Evolutionary conservation across 495 filamentous ascomycete species (phyloP), one percentile per base, ranked within the genome.

Genomic region (Stereocaulon alpinum): DNA sequence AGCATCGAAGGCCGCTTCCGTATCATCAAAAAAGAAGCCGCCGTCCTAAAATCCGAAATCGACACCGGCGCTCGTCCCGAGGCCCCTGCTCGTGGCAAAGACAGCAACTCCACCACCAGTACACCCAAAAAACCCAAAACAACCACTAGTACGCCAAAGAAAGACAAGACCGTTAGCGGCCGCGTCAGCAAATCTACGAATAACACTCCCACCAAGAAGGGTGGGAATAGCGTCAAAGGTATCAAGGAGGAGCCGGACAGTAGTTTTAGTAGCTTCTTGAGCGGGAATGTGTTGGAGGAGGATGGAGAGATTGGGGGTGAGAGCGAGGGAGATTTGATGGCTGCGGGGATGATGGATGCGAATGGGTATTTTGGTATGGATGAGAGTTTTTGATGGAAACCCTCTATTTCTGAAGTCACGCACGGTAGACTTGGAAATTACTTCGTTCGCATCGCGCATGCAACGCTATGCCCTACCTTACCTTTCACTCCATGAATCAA

Each of bases 1-100:
- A 62, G 67, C 29, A 69, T 75, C 51, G 73, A 75, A 58, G 71
- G 71, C 37, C 70, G 67, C 4, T 71, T 75, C 66, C 67, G 73
- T 12, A 52, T 63, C 14, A 65, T 71, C 56, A 68, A 66, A 43
- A 67, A 66, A 6, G 66, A 64, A 17, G 73, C 70, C 14, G 55
- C 29, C 0, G 51, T 47, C 5, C 61, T 75, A 12, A 64, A 65
- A 30, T 50, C 52, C 2, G 72, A 67, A 53, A 57, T 68, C 24
- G 67, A 70, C 3, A 53, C 45, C 30, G 69, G 66, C 24, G 47
- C 54, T 2, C 60, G 67, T 40, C 58, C 63, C 17, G 64, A 61
- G 9, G 57, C 58, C 7, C 66, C 63, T 0, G 9, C 59, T 17
- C 62, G 66, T 5, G 56, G 47, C 18, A 9, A 47, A 22, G 32